Conservation (phyloP, 1,139 yeast genomes). For the Hansenula sp. region DNA sequence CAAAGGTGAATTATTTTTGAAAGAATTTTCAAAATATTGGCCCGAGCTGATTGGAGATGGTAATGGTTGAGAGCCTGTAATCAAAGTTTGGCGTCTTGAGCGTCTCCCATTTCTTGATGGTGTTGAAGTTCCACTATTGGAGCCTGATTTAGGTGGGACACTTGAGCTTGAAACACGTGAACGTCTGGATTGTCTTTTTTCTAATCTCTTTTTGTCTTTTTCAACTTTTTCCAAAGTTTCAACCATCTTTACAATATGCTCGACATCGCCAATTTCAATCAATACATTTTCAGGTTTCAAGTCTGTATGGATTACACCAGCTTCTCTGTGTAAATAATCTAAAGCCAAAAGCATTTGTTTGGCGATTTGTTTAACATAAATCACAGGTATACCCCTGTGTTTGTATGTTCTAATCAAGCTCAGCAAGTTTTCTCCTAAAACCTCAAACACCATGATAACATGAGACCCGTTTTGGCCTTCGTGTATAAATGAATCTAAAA, state of each 20-base stretch:
- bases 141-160: conserved; percentile 8
- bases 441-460: conserved; percentile 79
- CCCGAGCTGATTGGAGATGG: conserved; percentile 69
- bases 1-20: conserved; percentile 11
- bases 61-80: conserved; percentile 84
- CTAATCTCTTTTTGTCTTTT: conserved; percentile 36
- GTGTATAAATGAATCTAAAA: conserved; percentile 65
- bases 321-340: conserved; percentile 67
- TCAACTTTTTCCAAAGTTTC: conserved; percentile 50
- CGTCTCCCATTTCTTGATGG: conserved; percentile 36
- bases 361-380: conserved; percentile 70
- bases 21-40: conserved; percentile 27
- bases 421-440: conserved; percentile 72
- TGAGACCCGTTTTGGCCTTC: conserved; percentile 74
- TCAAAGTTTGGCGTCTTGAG: conserved; percentile 68
- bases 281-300: conserved; percentile 75
- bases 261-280: conserved; percentile 72
- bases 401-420: conserved; percentile 59
- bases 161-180: conserved; percentile 11
- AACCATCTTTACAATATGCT: conserved; percentile 56
- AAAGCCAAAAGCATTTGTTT: conserved; percentile 64
- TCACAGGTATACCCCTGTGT: conserved; percentile 67
- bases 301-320: conserved; percentile 80
- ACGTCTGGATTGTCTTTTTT: conserved; percentile 27
- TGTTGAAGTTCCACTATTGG: conserved; percentile 16